Conservation (phyloP, 805 yeast genomes). For the Candida sanyiensis region DNA sequence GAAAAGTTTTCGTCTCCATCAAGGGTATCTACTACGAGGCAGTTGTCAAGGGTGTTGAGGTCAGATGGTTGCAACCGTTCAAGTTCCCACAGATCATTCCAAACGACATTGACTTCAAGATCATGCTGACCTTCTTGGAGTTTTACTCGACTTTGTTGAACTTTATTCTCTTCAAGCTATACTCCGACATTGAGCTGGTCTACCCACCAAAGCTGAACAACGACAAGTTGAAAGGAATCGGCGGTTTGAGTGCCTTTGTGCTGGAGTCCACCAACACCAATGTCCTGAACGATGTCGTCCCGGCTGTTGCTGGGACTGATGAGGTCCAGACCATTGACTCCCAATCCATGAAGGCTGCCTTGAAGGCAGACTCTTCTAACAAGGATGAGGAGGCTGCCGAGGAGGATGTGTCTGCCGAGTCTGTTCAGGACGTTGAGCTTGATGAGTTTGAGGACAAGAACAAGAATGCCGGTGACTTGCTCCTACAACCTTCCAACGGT, state of each 20-base stretch:
- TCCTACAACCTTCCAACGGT: slow-evolving; percentile 63
- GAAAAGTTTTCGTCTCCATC: slow-evolving; percentile 90
- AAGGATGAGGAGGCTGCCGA: slow-evolving; percentile 33
- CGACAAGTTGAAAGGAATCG: slow-evolving; percentile 69
- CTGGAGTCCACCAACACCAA: slow-evolving; percentile 44
- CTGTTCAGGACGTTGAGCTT: slow-evolving; percentile 44
- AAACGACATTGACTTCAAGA: slow-evolving; percentile 87
- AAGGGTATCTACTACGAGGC: slow-evolving; percentile 98
- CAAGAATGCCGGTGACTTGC: slow-evolving; percentile 58
- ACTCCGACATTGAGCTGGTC: slow-evolving; percentile 76
- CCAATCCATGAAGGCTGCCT: slow-evolving; percentile 49
- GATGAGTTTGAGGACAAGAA: slow-evolving; percentile 67
- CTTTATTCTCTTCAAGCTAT: slow-evolving; percentile 79
- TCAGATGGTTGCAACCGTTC: slow-evolving; percentile 95
- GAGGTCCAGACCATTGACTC: slow-evolving; percentile 31
- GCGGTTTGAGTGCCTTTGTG: slow-evolving; percentile 82
- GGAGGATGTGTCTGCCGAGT: slow-evolving; percentile 30
- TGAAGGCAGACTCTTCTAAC: slow-evolving; percentile 33
- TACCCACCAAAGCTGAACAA: slow-evolving; percentile 85
- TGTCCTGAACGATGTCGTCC: slow-evolving; percentile 17
- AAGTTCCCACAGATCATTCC: slow-evolving; percentile 96
- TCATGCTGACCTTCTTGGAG: slow-evolving; percentile 95
- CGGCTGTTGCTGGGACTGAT: slow-evolving; percentile 25
- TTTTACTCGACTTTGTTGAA: slow-evolving; percentile 90
- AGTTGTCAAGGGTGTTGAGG: slow-evolving; percentile 80